Evolutionary conservation across 2,329 filamentous ascomycete species (phyloP).

Genomic region (Alternaria alternata): DNA sequence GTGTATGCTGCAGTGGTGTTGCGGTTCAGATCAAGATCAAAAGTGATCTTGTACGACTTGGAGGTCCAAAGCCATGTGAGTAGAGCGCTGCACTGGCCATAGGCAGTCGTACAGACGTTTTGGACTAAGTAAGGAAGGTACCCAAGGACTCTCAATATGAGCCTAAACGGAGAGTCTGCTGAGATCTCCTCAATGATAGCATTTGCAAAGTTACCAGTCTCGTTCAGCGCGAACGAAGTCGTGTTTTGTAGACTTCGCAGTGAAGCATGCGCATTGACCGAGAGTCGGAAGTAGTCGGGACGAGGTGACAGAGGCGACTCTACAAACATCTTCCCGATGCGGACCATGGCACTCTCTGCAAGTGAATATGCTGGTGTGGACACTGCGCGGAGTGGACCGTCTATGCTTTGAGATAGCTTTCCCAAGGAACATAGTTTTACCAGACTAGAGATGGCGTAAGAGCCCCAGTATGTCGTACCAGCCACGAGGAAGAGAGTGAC

Average conservation of each 20-base stretch:
- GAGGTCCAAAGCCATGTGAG: constrained; percentile 42
- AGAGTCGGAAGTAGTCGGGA: constrained; percentile 47
- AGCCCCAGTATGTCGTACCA: constrained; percentile 53
- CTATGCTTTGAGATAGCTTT: constrained; percentile 25
- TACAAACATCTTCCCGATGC: constrained; percentile 43
- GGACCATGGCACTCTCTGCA: constrained; percentile 45
- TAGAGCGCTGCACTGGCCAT: constrained; percentile 21
- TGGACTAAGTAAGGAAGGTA: constrained; percentile 25
- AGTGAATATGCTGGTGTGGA: constrained; percentile 44
- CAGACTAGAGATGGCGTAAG: constrained; percentile 38
- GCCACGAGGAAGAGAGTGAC: constrained; percentile 71
- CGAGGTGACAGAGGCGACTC: constrained; percentile 38
- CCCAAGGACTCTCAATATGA: constrained; percentile 27
- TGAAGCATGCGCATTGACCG: constrained; percentile 48
- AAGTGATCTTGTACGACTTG: constrained; percentile 49
- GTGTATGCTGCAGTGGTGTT: constrained; percentile 30
- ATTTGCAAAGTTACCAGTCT: constrained; percentile 37
- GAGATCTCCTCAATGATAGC: constrained; percentile 37
- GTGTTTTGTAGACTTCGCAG: constrained; percentile 50
- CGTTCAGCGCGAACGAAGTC: constrained; percentile 44
- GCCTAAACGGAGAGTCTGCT: constrained; percentile 26
- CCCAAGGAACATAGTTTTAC: constrained; percentile 31
- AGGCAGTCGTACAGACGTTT: constrained; percentile 8
- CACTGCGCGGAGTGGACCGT: constrained; percentile 30
- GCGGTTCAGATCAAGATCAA: constrained; percentile 40